Conservation (phyloP, 257 asterid genomes). For the Forsythia suspensa region DNA sequence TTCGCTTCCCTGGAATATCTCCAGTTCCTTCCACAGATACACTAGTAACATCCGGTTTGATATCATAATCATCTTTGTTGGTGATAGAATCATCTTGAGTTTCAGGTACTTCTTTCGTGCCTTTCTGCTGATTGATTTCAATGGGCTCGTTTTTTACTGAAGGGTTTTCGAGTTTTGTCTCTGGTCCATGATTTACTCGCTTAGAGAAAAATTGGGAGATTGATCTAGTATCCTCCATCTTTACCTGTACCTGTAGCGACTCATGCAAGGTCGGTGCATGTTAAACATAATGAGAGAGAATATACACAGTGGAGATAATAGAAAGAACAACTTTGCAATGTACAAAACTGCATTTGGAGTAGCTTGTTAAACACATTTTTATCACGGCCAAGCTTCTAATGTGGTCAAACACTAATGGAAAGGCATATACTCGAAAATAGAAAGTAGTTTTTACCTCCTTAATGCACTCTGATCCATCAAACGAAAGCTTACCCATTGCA, state of each 20-base stretch:
- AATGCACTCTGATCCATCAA: constrained; percentile 85
- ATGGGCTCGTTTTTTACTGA: constrained; percentile 33
- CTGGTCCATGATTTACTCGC: constrained; percentile 38
- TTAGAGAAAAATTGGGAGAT: constrained; percentile 76
- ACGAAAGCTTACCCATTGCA: constrained; percentile 87
- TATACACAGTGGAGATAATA: too few relatives aligned
- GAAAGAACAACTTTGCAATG: neutral
- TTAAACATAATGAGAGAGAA: neutral
- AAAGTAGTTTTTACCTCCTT: constrained; percentile 57
- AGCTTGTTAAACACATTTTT: neutral
- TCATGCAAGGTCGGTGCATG: neutral
- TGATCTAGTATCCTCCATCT: constrained; percentile 57
- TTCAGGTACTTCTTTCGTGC: constrained; percentile 43
- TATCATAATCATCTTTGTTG: constrained; percentile 24
- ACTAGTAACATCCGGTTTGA: constrained; percentile 6
- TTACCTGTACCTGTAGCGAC: constrained; percentile 51
- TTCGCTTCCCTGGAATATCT: constrained; percentile 34
- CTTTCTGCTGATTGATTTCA: constrained; percentile 29
- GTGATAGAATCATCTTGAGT: constrained; percentile 20
- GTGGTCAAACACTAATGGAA: neutral
- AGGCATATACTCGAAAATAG: neutral
- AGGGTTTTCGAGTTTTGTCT: constrained; percentile 30
- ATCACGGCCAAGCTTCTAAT: neutral
- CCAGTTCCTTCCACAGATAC: constrained; percentile 19
- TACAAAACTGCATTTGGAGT: neutral